Evolutionary conservation across 352 stramenopile genomes (phyloP).

Genomic region (Chrysophaeum taylorii): DNA sequence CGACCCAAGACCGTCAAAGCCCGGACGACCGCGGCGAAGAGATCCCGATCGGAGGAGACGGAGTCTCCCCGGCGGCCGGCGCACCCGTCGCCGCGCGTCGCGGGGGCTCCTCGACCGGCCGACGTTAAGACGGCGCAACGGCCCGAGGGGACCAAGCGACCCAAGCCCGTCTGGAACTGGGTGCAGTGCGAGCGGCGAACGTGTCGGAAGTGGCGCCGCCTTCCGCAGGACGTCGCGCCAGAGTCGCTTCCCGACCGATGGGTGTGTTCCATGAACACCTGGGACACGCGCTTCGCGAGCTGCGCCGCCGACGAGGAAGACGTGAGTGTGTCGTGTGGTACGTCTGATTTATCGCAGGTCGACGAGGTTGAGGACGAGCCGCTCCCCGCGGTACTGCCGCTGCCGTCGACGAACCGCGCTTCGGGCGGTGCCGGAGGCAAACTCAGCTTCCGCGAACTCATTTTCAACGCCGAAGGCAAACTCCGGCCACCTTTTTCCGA

Average conservation of each 20-base stretch:
- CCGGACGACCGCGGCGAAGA: not conserved
- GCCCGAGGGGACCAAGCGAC: not conserved
- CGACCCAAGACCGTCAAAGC: too few species aligned
- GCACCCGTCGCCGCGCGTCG: not conserved
- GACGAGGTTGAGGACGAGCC: not conserved
- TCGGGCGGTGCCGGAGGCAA: not conserved
- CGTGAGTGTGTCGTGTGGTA: too few species aligned
- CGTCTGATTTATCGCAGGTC: too few species aligned
- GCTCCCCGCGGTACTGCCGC: not conserved
- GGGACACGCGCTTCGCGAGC: slow-evolving; percentile 42
- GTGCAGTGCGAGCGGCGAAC: slow-evolving; percentile 21
- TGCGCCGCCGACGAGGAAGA: slow-evolving; percentile 32
- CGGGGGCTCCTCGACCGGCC: not conserved
- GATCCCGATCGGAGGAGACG: not conserved
- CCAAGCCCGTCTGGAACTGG: slow-evolving; percentile 13
- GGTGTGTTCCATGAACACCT: slow-evolving; percentile 55
- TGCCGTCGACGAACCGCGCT: not conserved
- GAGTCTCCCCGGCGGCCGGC: not conserved
- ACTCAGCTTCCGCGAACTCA: slow-evolving; percentile 7
- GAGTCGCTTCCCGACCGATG: slow-evolving; percentile 39
- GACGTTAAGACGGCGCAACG: not conserved
- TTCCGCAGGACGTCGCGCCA: slow-evolving; percentile 42
- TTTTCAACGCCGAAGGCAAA: slow-evolving; percentile 14
- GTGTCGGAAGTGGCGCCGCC: slow-evolving; percentile 24
- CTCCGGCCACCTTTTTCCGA: not conserved